Conservation (phyloP, 257 asterid species). For the Solanum appendiculatum region DNA sequence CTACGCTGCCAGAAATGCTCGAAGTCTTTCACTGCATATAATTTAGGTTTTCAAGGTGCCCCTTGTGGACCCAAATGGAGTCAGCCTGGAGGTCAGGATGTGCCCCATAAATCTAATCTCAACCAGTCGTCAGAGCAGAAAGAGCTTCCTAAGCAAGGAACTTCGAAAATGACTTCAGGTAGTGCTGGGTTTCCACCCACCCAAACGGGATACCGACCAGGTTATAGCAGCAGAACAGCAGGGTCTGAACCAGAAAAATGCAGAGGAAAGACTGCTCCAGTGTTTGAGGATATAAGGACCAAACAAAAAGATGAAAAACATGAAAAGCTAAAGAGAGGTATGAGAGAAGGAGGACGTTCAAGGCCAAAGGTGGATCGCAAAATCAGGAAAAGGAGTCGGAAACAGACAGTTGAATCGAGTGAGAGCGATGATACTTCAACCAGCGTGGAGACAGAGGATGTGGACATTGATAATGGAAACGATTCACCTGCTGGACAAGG, state of each 20-base stretch:
- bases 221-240: constrained; percentile 13
- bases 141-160: constrained; percentile 12
- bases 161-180: constrained; percentile 8
- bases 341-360: constrained; percentile 6
- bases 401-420: constrained; percentile 31
- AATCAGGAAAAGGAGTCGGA: constrained; percentile 39
- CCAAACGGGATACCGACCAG: constrained; percentile 14
- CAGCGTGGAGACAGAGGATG: constrained; percentile 35
- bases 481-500: constrained; percentile 11
- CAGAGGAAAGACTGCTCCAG: constrained; percentile 18
- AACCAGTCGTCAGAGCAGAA: constrained; percentile 17
- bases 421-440: constrained; percentile 43
- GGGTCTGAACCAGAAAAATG: constrained; percentile 17
- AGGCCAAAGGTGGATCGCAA: constrained; percentile 19
- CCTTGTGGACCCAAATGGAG: constrained; percentile 12
- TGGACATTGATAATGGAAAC: constrained; percentile 8
- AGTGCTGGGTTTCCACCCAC: constrained; percentile 19
- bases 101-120: constrained; percentile 13
- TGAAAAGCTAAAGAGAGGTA: background rate
- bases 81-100: constrained; percentile 15
- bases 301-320: constrained; percentile 5
- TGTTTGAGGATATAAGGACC: constrained; percentile 13
- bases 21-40: constrained; percentile 27
- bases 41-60: constrained; percentile 28
- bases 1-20: constrained; percentile 44